Evolutionary conservation across 1,284 basidiomycete genomes (phyloP).

Genomic region (Paramarasmius palmivorus): DNA sequence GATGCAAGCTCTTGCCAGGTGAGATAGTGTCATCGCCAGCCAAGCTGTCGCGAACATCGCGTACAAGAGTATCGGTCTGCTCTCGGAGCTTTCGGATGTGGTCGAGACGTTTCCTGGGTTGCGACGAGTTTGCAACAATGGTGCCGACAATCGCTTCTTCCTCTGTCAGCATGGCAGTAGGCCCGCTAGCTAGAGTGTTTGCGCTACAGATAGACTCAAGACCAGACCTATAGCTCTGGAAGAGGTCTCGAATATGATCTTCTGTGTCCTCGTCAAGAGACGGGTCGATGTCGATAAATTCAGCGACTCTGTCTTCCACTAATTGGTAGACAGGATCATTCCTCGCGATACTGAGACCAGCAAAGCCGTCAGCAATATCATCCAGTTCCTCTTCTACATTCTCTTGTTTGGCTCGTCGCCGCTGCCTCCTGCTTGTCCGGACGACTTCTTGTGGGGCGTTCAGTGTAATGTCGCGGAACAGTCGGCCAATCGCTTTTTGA

Average conservation of each 20-base stretch:
- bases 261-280: neutral
- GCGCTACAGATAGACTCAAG: slow-evolving; percentile 49
- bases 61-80: slow-evolving; percentile 51
- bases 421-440: neutral
- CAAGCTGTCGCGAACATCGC: slow-evolving; percentile 45
- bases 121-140: slow-evolving; percentile 58
- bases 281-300: slow-evolving; percentile 5
- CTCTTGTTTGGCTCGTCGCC: neutral
- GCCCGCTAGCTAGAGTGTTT: slow-evolving; percentile 45
- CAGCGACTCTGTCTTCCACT: slow-evolving; percentile 1
- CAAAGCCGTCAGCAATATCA: neutral
- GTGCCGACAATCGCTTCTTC: slow-evolving; percentile 65
- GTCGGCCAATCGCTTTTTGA: slow-evolving; percentile 49
- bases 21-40: slow-evolving; percentile 43
- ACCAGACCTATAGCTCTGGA: slow-evolving; percentile 45
- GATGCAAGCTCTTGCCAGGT: slow-evolving; percentile 37
- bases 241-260: slow-evolving; percentile 31
- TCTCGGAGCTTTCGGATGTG: slow-evolving; percentile 55
- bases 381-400: slow-evolving; percentile 5
- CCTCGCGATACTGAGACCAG: neutral
- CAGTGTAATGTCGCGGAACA: slow-evolving; percentile 55
- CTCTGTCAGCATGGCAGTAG: slow-evolving; percentile 49
- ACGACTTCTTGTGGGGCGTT: neutral
- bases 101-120: slow-evolving; percentile 53
- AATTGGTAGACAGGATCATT: neutral